Conservation (phyloP, 2,329 filamentous ascomycete genomes). For the Exophiala xenobiotica region DNA sequence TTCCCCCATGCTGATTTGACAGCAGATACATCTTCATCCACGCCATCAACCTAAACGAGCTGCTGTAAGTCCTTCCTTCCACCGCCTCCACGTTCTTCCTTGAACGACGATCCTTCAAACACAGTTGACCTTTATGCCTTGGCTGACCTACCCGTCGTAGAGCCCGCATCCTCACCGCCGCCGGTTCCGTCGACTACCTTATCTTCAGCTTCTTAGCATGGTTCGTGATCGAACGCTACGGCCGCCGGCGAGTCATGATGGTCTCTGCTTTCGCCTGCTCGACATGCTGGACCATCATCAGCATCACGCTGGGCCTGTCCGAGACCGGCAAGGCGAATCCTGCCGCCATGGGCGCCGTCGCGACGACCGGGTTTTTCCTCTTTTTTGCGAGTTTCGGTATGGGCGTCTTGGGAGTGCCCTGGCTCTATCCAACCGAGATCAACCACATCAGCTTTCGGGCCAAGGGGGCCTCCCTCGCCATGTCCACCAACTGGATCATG, state of each 20-base stretch:
- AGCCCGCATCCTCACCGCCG: constrained; percentile 46
- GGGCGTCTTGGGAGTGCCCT: constrained; percentile 42
- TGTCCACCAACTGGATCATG: constrained; percentile 34
- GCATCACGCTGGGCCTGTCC: constrained; percentile 43
- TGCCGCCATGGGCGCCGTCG: constrained; percentile 48
- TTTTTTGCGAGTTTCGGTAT: constrained; percentile 44
- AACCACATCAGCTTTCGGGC: constrained; percentile 38
- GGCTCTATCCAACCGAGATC: constrained; percentile 39
- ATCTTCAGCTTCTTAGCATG: constrained; percentile 45
- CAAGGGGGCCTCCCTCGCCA: constrained; percentile 36
- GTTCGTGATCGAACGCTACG: constrained; percentile 51
- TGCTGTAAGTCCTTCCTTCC: constrained; percentile 14
- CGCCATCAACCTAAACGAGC: constrained; percentile 39
- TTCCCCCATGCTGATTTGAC: neutral
- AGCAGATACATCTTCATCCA: constrained; percentile 46
- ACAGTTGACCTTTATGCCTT: too few relatives aligned
- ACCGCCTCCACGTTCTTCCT: neutral
- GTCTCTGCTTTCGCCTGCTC: constrained; percentile 48
- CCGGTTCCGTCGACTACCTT: constrained; percentile 49
- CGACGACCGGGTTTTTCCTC: constrained; percentile 48
- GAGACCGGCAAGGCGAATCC: constrained; percentile 41
- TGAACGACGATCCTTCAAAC: too few relatives aligned
- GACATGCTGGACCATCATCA: constrained; percentile 51
- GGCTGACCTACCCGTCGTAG: too few relatives aligned
- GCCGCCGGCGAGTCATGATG: constrained; percentile 52